phyloP scores from a whole-genome alignment of 1,284 basidiomycete genomes.

The Serendipita sp. region DNA sequence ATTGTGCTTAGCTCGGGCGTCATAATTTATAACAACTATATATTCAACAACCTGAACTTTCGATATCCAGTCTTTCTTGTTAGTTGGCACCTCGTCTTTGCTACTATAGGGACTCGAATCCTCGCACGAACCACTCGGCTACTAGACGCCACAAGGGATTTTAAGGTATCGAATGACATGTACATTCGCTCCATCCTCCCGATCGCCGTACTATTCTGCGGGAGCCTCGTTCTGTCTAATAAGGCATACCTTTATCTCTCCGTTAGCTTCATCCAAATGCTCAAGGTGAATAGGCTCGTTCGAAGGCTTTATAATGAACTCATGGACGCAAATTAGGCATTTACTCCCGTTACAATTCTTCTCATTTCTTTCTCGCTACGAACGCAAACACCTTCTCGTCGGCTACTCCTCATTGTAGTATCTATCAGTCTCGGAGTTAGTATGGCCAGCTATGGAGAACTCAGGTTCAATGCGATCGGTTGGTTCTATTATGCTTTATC shows the following conservation, averaged over 20 bases:
- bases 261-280: constrained; percentile 95
- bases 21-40: constrained; percentile 94
- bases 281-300: constrained; percentile 47
- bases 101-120: constrained; percentile 79
- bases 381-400: constrained; percentile 76
- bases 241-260: constrained; percentile 87
- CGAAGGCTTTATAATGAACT: constrained; percentile 6
- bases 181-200: constrained; percentile 84
- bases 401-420: constrained; percentile 69
- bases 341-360: constrained; percentile 91
- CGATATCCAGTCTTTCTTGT: constrained; percentile 79
- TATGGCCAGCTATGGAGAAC: constrained; percentile 76
- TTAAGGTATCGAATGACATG: constrained; percentile 70
- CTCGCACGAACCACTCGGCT: constrained; percentile 79
- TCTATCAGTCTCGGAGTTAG: constrained; percentile 89
- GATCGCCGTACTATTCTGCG: constrained; percentile 86
- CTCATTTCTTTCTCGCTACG: constrained; percentile 86
- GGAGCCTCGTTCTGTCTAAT: constrained; percentile 83
- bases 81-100: constrained; percentile 75
- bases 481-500: background rate
- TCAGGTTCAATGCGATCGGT: constrained; percentile 60
- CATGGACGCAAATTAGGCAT: constrained; percentile 44
- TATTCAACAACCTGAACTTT: constrained; percentile 75
- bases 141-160: constrained; percentile 79
- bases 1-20: constrained; percentile 81